Evolutionary conservation across 1,139 yeast species (phyloP).

Genomic region (Barnettozyma hawaiiensis): DNA sequence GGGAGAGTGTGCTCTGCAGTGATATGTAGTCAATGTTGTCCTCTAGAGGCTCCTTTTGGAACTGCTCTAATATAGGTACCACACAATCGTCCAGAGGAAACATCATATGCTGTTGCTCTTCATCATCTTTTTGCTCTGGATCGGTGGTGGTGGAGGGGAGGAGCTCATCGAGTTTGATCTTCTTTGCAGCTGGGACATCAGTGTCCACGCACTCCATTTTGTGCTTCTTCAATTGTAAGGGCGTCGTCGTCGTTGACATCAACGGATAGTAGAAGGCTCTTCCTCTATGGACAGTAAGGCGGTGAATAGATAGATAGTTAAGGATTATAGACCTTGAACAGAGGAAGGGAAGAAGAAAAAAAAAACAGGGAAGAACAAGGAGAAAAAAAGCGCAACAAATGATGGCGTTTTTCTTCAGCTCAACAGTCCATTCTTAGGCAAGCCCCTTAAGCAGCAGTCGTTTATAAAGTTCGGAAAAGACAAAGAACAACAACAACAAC

Average conservation of each 20-base stretch:
- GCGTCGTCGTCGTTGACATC: not conserved
- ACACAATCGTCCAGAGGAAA: not conserved
- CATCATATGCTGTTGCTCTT: not conserved
- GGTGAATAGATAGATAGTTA: too few species aligned
- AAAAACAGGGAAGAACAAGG: too few species aligned
- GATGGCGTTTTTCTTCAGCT: not conserved
- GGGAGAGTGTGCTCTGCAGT: constrained; percentile 19
- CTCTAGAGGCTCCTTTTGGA: constrained; percentile 27
- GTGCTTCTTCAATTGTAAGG: not conserved
- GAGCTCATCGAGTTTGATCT: not conserved
- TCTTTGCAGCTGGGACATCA: not conserved
- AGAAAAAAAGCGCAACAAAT: not conserved
- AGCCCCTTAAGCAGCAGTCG: not conserved
- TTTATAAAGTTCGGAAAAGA: too few species aligned
- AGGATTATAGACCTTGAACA: too few species aligned
- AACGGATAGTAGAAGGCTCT: too few species aligned
- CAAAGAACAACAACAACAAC: too few species aligned
- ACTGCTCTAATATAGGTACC: constrained; percentile 10
- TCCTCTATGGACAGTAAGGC: too few species aligned
- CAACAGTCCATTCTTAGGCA: not conserved
- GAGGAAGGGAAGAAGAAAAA: too few species aligned
- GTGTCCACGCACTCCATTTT: not conserved
- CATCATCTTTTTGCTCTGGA: not conserved
- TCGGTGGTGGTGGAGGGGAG: not conserved
- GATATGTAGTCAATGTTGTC: constrained; percentile 28